Conservation (phyloP, 306 rosid species). For the Glycyrrhiza uralensis region DNA sequence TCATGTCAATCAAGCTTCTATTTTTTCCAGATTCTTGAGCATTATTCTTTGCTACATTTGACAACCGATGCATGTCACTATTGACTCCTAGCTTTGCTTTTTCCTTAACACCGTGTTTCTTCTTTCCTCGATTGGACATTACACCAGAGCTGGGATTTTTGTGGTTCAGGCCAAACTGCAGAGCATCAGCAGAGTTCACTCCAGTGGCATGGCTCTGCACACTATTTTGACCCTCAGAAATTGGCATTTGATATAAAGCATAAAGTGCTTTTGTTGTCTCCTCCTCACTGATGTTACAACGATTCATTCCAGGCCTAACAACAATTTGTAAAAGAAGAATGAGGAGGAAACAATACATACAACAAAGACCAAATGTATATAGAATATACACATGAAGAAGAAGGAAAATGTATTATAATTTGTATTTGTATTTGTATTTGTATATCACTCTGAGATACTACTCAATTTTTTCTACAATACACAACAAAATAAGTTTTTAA, state of each 20-base stretch:
- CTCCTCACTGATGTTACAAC: slow-evolving; percentile 57
- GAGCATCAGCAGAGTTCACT: slow-evolving; percentile 18
- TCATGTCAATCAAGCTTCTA: slow-evolving; percentile 34
- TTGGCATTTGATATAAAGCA: slow-evolving; percentile 50
- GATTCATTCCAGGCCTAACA: slow-evolving; percentile 68
- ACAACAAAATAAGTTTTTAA: slow-evolving; percentile 9
- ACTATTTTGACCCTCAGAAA: slow-evolving; percentile 38
- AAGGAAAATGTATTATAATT: background rate
- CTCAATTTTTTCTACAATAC: background rate
- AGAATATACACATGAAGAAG: background rate
- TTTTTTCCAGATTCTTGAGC: slow-evolving; percentile 38
- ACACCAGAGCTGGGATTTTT: slow-evolving; percentile 25
- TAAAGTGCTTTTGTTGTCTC: slow-evolving; percentile 50
- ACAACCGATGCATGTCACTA: slow-evolving; percentile 19
- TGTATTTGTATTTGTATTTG: no score
- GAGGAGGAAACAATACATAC: slow-evolving; percentile 2
- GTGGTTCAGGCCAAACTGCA: slow-evolving; percentile 23
- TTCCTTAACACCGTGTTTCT: slow-evolving; percentile 35
- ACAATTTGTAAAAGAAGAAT: slow-evolving; percentile 25
- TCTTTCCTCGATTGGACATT: slow-evolving; percentile 41
- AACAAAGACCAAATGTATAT: background rate
- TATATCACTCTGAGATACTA: background rate
- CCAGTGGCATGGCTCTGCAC: slow-evolving; percentile 33
- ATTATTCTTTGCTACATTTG: slow-evolving; percentile 30
- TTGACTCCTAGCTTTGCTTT: slow-evolving; percentile 22